phyloP scores from a whole-genome alignment of 805 yeast species.

The Saccharomyces paradoxus region DNA sequence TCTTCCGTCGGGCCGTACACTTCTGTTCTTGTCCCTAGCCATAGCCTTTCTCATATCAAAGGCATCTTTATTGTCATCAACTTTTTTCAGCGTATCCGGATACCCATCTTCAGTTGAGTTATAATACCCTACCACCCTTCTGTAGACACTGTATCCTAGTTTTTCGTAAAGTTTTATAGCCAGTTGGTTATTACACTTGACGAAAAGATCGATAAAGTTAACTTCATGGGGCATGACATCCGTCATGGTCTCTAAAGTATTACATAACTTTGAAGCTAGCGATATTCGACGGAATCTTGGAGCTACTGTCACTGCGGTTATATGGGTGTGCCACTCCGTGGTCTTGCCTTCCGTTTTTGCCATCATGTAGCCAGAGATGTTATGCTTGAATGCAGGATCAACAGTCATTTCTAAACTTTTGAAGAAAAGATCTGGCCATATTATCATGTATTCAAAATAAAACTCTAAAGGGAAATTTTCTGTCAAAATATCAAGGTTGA shows the following conservation, averaged over 20 bases:
- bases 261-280: slow-evolving; percentile 71
- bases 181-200: slow-evolving; percentile 70
- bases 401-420: slow-evolving; percentile 49
- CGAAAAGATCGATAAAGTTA: slow-evolving; percentile 84
- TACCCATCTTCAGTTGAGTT: slow-evolving; percentile 45
- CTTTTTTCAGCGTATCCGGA: slow-evolving; percentile 33
- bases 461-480: slow-evolving; percentile 84
- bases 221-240: slow-evolving; percentile 73
- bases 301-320: slow-evolving; percentile 89
- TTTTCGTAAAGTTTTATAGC: slow-evolving; percentile 81
- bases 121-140: slow-evolving; percentile 87
- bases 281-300: slow-evolving; percentile 79
- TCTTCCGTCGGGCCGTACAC: slow-evolving; percentile 55
- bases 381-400: slow-evolving; percentile 14
- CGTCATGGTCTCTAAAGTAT: slow-evolving; percentile 63
- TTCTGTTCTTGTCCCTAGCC: slow-evolving; percentile 45
- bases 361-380: slow-evolving; percentile 72
- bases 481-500: slow-evolving; percentile 82
- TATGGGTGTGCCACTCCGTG: slow-evolving; percentile 91
- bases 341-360: slow-evolving; percentile 90
- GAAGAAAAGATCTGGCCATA: slow-evolving; percentile 88
- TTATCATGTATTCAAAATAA: slow-evolving; percentile 70
- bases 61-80: slow-evolving; percentile 72
- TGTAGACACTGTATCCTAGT: slow-evolving; percentile 72
- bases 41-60: slow-evolving; percentile 74